These are phyloP conservation scores for Wickerhamomyces sp. DNA, from an alignment of 1,139 yeast genomes.

Conservation along the genomic window DNA sequence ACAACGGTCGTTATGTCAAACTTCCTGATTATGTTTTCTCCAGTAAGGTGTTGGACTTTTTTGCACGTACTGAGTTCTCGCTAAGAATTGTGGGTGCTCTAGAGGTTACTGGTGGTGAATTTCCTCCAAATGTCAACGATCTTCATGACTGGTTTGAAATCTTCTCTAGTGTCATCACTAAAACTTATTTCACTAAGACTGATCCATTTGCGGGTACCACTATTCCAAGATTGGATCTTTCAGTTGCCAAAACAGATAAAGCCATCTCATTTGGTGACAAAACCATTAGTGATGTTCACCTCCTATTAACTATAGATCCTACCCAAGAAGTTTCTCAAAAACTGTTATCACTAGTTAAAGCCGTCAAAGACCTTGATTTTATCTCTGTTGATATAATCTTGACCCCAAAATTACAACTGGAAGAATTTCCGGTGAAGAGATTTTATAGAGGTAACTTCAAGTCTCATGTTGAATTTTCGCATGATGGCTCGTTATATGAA, in stretches of 20 bases:
- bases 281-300: slow-evolving; percentile 34
- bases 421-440: slow-evolving; percentile 47
- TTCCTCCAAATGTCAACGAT: background rate
- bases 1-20: slow-evolving; percentile 41
- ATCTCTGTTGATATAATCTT: slow-evolving; percentile 50
- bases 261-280: slow-evolving; percentile 21
- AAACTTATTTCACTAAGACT: slow-evolving; percentile 36
- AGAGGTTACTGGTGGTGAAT: slow-evolving; percentile 2
- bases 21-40: slow-evolving; percentile 24
- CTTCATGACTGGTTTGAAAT: slow-evolving; percentile 44
- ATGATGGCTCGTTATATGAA: slow-evolving; percentile 30
- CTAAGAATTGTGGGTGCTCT: slow-evolving; percentile 32
- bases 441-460: slow-evolving; percentile 38
- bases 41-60: slow-evolving; percentile 25
- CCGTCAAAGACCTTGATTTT: slow-evolving; percentile 38
- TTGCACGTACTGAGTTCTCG: slow-evolving; percentile 34
- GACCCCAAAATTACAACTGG: slow-evolving; percentile 46
- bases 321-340: slow-evolving; percentile 64
- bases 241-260: slow-evolving; percentile 27
- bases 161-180: slow-evolving; percentile 37
- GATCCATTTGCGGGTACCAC: slow-evolving; percentile 25
- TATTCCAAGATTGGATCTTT: slow-evolving; percentile 36
- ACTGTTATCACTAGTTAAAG: slow-evolving; percentile 44
- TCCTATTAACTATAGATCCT: slow-evolving; percentile 69
- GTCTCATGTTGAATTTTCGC: slow-evolving; percentile 35